A percentile compares a stretch with the other conserved stretches of the same genome.
phyloP scores from a whole-genome alignment of 1,284 basidiomycete genomes.

The Meira miltonrushii region DNA sequence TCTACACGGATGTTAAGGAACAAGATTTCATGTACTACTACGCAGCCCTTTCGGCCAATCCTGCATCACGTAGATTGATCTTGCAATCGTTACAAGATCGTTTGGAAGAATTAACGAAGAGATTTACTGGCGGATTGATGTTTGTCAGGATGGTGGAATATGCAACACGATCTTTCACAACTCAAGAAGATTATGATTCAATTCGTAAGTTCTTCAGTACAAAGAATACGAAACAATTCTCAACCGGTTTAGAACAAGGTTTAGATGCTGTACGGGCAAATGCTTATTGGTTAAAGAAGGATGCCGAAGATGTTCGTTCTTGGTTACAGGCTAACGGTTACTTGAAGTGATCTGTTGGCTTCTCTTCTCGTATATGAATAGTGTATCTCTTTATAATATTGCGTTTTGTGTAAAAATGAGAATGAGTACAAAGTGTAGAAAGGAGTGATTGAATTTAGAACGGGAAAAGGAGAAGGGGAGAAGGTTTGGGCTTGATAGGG shows the following conservation, averaged over 20 bases:
- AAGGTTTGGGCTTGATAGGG: no score
- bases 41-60: conserved; percentile 44
- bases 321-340: conserved; percentile 57
- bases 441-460: no score
- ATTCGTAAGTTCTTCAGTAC: conserved; percentile 61
- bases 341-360: conserved; percentile 17
- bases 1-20: conserved; percentile 52
- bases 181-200: conserved; percentile 64
- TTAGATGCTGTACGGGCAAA: conserved; percentile 64
- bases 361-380: no score
- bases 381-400: no score
- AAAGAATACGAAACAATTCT: conserved; percentile 55
- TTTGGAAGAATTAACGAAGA: conserved; percentile 57
- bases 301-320: conserved; percentile 59
- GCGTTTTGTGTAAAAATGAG: no score
- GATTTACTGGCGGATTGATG: conserved; percentile 57
- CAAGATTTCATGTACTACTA: conserved; percentile 53
- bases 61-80: conserved; percentile 42
- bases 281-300: conserved; percentile 62
- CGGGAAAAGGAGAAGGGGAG: no score
- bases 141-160: conserved; percentile 54
- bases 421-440: no score
- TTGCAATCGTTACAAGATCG: conserved; percentile 52
- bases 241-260: conserved; percentile 63
- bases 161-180: conserved; percentile 63